Evolutionary conservation across 257 asterid genomes (phyloP), one percentile per base, ranked within the genome.

Genomic region (Avicennia marina): DNA sequence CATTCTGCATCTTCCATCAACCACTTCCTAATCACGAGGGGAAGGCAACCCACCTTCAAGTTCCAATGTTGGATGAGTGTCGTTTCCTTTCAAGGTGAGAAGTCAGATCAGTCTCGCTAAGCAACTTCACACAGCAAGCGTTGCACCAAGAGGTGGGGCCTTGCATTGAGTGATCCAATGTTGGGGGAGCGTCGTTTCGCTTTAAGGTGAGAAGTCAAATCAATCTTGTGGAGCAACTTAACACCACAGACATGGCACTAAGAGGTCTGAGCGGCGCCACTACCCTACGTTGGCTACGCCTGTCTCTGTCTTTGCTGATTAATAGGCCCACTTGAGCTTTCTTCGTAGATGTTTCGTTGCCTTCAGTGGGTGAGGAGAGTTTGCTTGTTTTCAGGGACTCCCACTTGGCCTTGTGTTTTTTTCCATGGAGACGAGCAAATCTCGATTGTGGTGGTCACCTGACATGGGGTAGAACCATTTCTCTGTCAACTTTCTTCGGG

Each of bases 391-490:
- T 72, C n/a, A 72, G 70, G 65, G 45, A 44, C 6, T 70, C 62
- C 0, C 36, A 43, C 29, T 29, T 66, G 63, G 60, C 34, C 50
- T 21, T 58, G 69, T 81, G 88, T 26, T 43, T 75, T 2, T 0
- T 51, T 27, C 88, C 84, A 0, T 13, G 33, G 27, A 75, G 71
- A 68, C 75, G 88, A 16, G 3, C 24, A 11, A 1, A 8, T 20
- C 69, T 67, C 77, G 31, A 71, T 39, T 2, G 45, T 0, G 38
- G 64, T 46, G 2, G 68, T 50, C 33, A 75, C 72, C 20, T 70
- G 16, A 36, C 85, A 72, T 31, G 40, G 25, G 66, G 56, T 79
- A 73, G 6, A 36, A 70, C 89, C 79, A 67, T 50, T 36, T n/a
- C 78, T 19, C 0, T 55, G 62, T 72, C 63, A 18, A 50, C 10